These are phyloP conservation scores for Viola odorata DNA, from an alignment of 345 rosid genomes.

Conservation along the genomic window DNA sequence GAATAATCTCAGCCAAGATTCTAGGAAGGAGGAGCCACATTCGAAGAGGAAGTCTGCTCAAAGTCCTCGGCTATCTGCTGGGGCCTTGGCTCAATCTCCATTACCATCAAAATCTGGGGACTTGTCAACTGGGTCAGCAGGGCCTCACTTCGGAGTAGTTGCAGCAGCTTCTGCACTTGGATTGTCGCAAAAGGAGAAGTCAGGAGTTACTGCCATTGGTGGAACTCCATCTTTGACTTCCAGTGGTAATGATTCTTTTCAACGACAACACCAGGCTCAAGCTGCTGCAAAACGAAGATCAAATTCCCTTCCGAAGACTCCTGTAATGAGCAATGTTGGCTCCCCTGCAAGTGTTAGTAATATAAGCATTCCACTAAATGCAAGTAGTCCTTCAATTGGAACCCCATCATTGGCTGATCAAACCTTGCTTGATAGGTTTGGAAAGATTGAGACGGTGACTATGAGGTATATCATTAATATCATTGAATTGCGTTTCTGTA, in stretches of 20 bases:
- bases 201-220: conserved; percentile 50
- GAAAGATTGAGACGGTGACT: conserved; percentile 69
- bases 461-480: conserved; percentile 51
- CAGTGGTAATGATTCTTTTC: conserved; percentile 74
- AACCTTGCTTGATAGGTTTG: conserved; percentile 63
- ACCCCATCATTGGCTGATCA: conserved; percentile 65
- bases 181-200: conserved; percentile 71
- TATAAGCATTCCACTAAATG: conserved; percentile 53
- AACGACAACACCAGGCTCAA: conserved; percentile 66
- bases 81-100: conserved; percentile 84
- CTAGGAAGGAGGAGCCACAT: conserved; percentile 71
- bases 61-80: conserved; percentile 80
- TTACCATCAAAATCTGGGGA: conserved; percentile 94
- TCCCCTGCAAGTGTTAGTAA: conserved; percentile 94
- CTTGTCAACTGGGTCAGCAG: conserved; percentile 84
- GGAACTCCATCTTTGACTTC: conserved; percentile 65
- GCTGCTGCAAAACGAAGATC: conserved; percentile 59
- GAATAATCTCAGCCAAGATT: conserved; percentile 67
- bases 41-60: conserved; percentile 70
- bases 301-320: conserved; percentile 68
- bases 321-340: conserved; percentile 72
- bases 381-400: conserved; percentile 78
- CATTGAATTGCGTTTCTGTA: too few relatives aligned
- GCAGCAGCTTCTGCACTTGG: conserved; percentile 42
- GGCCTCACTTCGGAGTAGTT: conserved; percentile 67